Base-by-base conservation (phyloP, 331 rosid species). In the Acacia pycnantha region DNA sequence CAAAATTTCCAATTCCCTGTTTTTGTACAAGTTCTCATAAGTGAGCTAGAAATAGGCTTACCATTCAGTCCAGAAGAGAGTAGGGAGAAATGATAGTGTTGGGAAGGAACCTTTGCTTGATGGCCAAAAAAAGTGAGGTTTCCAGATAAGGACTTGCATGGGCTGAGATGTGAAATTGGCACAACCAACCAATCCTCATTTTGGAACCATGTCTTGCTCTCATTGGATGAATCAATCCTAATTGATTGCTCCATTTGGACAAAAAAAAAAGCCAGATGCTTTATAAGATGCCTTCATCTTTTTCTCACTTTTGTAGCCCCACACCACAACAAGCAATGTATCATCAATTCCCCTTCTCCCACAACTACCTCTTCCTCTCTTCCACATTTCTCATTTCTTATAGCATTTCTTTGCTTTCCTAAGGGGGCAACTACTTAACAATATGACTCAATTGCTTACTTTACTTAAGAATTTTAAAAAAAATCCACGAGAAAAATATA, bases 251-350 rank as follows among this genome's bases (percentile, higher is more conserved):
- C 69, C 21, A 4, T 37, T 10, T n/a, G n/a, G 41, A 24, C 12
- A n/a, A 35, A 77, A 61, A n/a, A 46, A 19, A 70, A 77, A n/a
- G 61, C 51, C 12, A 24, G 15, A 1, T 70, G 66, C 83, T 77
- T 77, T 77, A 73, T 41, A 77, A 67, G 37, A 77, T 70, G 53
- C 77, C 81, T 83, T 40, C 61, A 6, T 76, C 81, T 82, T 85
- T 79, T 88, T 81, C 92, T 87, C 91, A 78, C 79, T 70, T 56
- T 84, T 88, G 92, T 88, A 83, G 90, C 78, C 89, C 89, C 74
- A 66, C n/a, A n/a, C n/a, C n/a, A n/a, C 80, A 61, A 59, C 79
- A 88, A 85, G 89, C 87, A 84, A 88, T 80, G 79, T 53, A 79
- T 78, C 70, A 78, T 84, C 64, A 76, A 70, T 37, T 21, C 24